A percentile compares a stretch with the other conserved stretches of the same genome.
Conservation (phyloP, 257 asterid species). For the Gentiana dahurica region DNA sequence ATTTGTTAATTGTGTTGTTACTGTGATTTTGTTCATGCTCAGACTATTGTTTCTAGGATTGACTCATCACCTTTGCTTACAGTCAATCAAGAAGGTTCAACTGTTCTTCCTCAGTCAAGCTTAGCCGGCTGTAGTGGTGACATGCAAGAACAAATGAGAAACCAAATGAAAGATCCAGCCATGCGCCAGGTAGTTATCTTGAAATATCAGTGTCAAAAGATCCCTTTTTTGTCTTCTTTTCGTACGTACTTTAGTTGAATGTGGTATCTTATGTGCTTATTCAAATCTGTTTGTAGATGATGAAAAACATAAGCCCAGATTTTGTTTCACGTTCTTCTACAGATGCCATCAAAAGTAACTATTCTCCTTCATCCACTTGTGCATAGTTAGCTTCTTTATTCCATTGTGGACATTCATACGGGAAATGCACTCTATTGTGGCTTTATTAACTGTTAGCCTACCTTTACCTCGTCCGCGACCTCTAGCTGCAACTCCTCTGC, state of each 20-base stretch:
- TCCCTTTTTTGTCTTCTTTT: background rate
- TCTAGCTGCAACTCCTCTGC: background rate
- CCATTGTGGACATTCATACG: background rate
- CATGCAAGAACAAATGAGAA: slow-evolving; percentile 91
- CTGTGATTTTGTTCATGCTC: no score
- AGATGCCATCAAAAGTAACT: background rate
- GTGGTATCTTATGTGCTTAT: no score
- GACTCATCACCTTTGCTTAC: no score
- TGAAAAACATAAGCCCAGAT: slow-evolving; percentile 84
- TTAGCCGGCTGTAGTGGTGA: slow-evolving; percentile 44
- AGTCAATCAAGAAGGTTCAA: slow-evolving; percentile 9
- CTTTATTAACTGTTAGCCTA: background rate
- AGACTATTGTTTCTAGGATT: no score
- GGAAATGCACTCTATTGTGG: background rate
- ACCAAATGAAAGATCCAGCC: slow-evolving; percentile 95
- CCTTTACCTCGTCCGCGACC: background rate
- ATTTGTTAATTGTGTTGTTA: no score
- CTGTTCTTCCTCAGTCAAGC: slow-evolving; percentile 31
- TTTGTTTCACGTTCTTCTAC: background rate
- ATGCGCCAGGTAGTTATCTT: slow-evolving; percentile 67
- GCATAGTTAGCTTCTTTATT: background rate
- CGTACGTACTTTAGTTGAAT: background rate
- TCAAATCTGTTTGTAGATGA: slow-evolving; percentile 48
- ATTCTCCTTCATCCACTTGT: background rate
- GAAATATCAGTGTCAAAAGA: slow-evolving; percentile 2